Base-by-base conservation (phyloP, 176 grass and related monocot genomes). In the Chloris gayana region DNA sequence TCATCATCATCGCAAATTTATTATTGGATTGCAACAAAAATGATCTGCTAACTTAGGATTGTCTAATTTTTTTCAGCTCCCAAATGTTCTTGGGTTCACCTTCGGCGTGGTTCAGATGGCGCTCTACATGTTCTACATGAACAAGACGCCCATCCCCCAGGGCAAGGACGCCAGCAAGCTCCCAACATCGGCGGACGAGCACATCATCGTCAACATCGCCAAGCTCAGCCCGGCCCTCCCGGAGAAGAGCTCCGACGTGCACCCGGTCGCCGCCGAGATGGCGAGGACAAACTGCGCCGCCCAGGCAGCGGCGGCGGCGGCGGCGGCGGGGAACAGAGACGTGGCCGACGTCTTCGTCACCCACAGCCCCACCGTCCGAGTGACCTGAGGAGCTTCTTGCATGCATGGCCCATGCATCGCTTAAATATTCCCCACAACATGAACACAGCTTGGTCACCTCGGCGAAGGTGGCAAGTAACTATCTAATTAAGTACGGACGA, bases 41-140 rank as follows among this genome's bases (percentile, higher is more conserved):
- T 49, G 46, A 49, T 49, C 46, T 10, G 46, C 46, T 56, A 56
- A 56, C 19, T 1, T 15, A 22, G 7, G 19, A 56, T 7, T 19
- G 18, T 22, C 17, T 41, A 41, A 4, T 9, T 61, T 54, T 66
- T 2, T 69, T 18, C 76, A 96, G 94, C 86, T 97, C 4, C 94
- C 94, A 1, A 97, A 97, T 64, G 5, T 97, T 7, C 24, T 97
- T 34, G 94, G 94, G 2, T 93, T 97, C 77, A 18, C 49, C 37
- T 97, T 97, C 31, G 91, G 94, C 10, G 69, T 97, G 27, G 64
- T 73, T 1, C 94, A 97, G 82, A 97, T 97, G 94, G 64, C 59
- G 7, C 59, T 97, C 2, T 93, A 97, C 88, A 34, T 91, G 42
- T 34, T 82, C 31, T 91, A 93, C 77, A 93, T 82, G 85, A 87